Conservation (phyloP, 345 rosid genomes). For the Geranium rotundifolium region DNA sequence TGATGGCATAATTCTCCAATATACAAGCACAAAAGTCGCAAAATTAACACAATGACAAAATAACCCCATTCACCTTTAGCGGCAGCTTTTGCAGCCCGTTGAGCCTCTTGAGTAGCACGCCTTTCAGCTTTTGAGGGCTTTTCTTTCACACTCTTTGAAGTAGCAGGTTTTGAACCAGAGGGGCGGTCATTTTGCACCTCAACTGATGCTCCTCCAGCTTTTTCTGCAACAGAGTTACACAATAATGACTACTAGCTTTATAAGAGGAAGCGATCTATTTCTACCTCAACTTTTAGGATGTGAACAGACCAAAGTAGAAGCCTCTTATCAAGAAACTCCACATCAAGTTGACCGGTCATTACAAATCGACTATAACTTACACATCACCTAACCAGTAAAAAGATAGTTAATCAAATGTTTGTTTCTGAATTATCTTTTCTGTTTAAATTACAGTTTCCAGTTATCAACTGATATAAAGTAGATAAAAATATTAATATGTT, state of each 20-base stretch:
- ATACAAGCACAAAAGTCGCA: neutral
- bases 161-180: slow-evolving; percentile 33
- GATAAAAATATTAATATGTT: too few relatives aligned
- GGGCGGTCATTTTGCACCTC: slow-evolving; percentile 43
- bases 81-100: slow-evolving; percentile 82
- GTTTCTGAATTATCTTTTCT: too few relatives aligned
- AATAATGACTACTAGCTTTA: neutral
- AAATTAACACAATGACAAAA: neutral
- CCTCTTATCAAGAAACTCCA: too few relatives aligned
- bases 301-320: neutral
- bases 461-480: too few relatives aligned
- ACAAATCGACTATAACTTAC: too few relatives aligned
- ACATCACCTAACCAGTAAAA: too few relatives aligned
- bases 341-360: too few relatives aligned
- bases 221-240: slow-evolving; percentile 27
- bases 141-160: slow-evolving; percentile 57
- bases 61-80: slow-evolving; percentile 50
- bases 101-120: slow-evolving; percentile 89
- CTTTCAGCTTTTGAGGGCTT: slow-evolving; percentile 87
- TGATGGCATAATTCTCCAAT: neutral
- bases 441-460: too few relatives aligned
- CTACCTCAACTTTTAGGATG: neutral
- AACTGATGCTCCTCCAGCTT: slow-evolving; percentile 27
- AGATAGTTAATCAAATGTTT: too few relatives aligned
- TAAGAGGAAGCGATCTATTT: neutral